Evolutionary conservation across 208 protist species (phyloP).

Genomic region (Trypanosoma grayi): DNA sequence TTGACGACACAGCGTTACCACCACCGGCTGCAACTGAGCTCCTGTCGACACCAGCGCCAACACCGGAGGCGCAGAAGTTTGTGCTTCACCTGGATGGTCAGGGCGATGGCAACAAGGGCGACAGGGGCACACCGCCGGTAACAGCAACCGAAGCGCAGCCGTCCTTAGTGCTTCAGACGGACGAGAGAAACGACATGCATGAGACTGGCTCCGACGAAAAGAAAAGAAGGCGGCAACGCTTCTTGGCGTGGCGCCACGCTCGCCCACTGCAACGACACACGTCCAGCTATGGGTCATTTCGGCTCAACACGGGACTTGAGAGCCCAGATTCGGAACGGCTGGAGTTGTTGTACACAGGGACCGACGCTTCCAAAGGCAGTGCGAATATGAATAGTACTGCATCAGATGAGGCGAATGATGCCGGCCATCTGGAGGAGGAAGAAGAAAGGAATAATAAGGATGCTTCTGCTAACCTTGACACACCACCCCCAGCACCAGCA

Average conservation of each 20-base stretch:
- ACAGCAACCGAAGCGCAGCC: conserved; percentile 1
- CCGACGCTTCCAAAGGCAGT: neutral
- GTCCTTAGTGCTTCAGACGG: neutral
- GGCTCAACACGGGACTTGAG: conserved; percentile 75
- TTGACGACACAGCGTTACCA: neutral
- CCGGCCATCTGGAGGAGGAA: neutral
- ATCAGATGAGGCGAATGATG: neutral
- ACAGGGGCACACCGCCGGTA: neutral
- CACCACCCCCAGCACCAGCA: neutral
- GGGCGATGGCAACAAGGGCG: neutral
- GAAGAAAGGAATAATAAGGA: neutral
- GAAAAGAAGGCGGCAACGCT: conserved; percentile 33
- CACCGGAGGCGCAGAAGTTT: conserved; percentile 17
- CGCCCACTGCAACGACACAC: conserved; percentile 33
- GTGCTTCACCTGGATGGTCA: conserved; percentile 15
- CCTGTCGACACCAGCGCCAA: neutral
- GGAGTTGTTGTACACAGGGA: conserved; percentile 26
- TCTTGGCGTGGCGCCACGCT: conserved; percentile 55
- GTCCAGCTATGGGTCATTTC: conserved; percentile 49
- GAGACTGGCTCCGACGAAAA: neutral
- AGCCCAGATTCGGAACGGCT: conserved; percentile 33
- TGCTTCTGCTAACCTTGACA: neutral
- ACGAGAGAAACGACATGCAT: neutral
- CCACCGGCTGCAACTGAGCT: neutral
- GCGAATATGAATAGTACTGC: neutral